Base-by-base conservation (phyloP, 2,329 filamentous ascomycete genomes). In the Daldinia sp. region DNA sequence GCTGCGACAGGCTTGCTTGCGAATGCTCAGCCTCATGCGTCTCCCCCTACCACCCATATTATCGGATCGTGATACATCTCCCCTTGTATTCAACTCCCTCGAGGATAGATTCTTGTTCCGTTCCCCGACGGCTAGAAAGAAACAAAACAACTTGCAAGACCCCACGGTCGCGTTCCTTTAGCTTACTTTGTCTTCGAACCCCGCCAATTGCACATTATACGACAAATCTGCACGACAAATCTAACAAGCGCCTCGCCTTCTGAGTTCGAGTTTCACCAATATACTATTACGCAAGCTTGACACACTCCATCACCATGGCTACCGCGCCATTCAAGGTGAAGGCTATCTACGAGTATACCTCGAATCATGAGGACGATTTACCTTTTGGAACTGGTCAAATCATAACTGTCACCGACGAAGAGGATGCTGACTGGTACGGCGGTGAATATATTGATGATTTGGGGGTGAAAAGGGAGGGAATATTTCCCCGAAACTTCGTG, bases 401-500 rank as follows among this genome's bases (percentile, higher is more conserved):
- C 78, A 96, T 99, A 76, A 95, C 91, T 53, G 94, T 99, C 67
- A 97, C 90, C 43, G 94, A 94, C 63, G 88, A 92, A 77, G 95
- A 98, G 76, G 95, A 97, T 75, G 89, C 85, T 67, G 96, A 98
- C 76, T 98, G 94, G 95, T 96, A 95, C 76, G 87, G 86, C 67
- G 94, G 95, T 70, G 90, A 95, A 78, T 97, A 97, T 77, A 81
- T 88, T 67, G 92, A 96, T 78, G 87, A 88, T 63, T 79, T 83
- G 53, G 95, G 95, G 58, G 79, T 78, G 66, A 93, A 90, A 78
- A 86, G 89, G 75, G 89, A 94, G 74, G 94, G 94, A 70, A 91
- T 97, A 72, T 98, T 97, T 77, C 94, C 93, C 52, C 90, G 91
- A 76, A 99, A 98, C 80, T 99, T 99, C 76, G 95, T 99, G 74